Base-by-base conservation (phyloP, 2,329 filamentous ascomycete species). In the Aschersonia sp. region DNA sequence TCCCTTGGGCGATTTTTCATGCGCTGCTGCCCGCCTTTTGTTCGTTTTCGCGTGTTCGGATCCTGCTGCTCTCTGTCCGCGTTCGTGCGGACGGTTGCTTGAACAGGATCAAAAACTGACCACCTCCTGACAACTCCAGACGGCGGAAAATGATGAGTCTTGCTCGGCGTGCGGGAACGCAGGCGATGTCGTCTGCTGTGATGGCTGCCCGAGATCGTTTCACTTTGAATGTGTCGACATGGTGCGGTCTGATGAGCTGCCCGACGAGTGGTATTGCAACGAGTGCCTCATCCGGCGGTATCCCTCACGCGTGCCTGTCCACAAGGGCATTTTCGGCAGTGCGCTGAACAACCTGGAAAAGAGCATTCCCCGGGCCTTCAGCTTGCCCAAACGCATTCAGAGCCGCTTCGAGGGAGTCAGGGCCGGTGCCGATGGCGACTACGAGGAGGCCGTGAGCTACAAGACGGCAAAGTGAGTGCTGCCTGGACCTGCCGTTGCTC, bases 191-290 rank as follows among this genome's bases (percentile, higher is more conserved):
- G 75, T 97, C 54, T 95, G 89, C 67, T 98, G 92, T 65, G 92
- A 97, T 67, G 86, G 84, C 52, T 98, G 92, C 67, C 78, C 83
- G 51, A 80, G 87, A 54, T 87, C 89, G 5, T 95, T 94, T 66
- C 92, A 97, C 65, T 87, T 92, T 61, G 74, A 78, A 50, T 97
- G 92, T 62, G 79, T 92, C 54, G 84, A 94, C 63, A 88, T 90
- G 51, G 83, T 87, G 40, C 70, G 87, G 54, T 73, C 80, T 48
- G 74, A 77, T 45, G 71, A 73, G 47, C 70, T 83, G 49, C 81
- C 82, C 9, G 79, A 85, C 49, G 83, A 87, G 56, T 97, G 88
- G 86, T 92, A 76, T 63, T 97, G 90, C 67, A 83, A 85, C 56
- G 74, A 77, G 53, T 89, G 84, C 62, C 66, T 74, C 47, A 70